Conservation (phyloP, 306 rosid species). For the Astragalus membranaceus region DNA sequence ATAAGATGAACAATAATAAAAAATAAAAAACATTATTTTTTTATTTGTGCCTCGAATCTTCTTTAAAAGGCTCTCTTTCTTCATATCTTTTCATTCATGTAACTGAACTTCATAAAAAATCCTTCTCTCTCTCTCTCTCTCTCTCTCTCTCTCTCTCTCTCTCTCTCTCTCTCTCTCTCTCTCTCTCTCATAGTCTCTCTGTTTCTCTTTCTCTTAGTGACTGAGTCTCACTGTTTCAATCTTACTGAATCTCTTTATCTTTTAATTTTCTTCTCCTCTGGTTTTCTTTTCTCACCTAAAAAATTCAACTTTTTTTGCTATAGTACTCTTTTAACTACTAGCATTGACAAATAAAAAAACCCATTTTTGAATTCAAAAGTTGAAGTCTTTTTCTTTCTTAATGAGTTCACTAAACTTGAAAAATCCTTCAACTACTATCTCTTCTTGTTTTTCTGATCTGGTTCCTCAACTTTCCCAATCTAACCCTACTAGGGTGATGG, state of each 20-base stretch:
- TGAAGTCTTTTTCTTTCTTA: background rate
- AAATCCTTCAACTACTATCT: constrained; percentile 14
- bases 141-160: no score
- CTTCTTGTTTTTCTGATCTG: background rate
- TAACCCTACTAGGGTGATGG: background rate
- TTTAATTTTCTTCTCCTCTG: background rate
- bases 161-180: no score
- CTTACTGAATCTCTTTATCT: background rate
- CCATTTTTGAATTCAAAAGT: background rate
- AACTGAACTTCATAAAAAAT: background rate
- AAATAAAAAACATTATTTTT: background rate
- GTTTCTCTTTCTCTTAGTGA: no score
- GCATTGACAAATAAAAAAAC: background rate
- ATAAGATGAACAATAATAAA: background rate
- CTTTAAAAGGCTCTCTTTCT: constrained; percentile 3
- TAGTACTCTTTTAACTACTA: background rate
- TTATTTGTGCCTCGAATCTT: background rate
- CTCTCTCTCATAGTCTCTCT: no score
- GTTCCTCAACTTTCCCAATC: no score
- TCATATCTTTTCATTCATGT: background rate
- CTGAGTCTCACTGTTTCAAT: background rate
- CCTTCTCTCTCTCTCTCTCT: background rate
- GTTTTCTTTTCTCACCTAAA: background rate
- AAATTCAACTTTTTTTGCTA: background rate
- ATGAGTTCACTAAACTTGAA: constrained; percentile 43